Evolutionary conservation across 257 asterid genomes (phyloP).

Genomic region (Paulownia fortunei): DNA sequence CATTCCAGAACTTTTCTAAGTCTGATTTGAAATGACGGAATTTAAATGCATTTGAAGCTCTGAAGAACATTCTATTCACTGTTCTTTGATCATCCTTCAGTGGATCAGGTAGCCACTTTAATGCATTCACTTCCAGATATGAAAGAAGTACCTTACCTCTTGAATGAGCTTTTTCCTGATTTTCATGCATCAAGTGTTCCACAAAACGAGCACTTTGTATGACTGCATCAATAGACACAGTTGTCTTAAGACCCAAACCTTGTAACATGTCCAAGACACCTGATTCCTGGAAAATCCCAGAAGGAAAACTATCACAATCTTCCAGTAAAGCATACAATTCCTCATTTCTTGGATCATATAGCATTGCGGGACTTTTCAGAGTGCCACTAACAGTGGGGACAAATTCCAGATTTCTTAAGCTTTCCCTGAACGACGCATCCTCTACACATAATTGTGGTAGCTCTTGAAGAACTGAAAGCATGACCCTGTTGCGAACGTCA

Average conservation of each 20-base stretch:
- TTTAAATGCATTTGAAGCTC: conserved; percentile 76
- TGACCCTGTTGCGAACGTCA: conserved; percentile 68
- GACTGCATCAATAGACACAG: conserved; percentile 80
- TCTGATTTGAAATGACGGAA: conserved; percentile 71
- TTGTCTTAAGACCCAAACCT: conserved; percentile 88
- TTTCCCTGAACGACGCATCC: conserved; percentile 73
- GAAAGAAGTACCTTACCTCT: conserved; percentile 90
- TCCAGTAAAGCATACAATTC: conserved; percentile 85
- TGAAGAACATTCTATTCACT: conserved; percentile 65
- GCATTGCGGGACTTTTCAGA: conserved; percentile 61
- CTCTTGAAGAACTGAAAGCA: conserved; percentile 84
- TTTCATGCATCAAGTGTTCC: conserved; percentile 67
- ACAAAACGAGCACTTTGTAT: conserved; percentile 82
- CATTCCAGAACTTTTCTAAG: conserved; percentile 90
- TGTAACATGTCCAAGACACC: conserved; percentile 82
- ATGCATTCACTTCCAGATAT: conserved; percentile 86
- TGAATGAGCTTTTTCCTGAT: conserved; percentile 67
- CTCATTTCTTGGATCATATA: conserved; percentile 94
- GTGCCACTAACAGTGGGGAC: conserved; percentile 75
- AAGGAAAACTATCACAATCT: conserved; percentile 84
- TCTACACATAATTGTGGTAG: conserved; percentile 81
- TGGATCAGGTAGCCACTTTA: conserved; percentile 76
- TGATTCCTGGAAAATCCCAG: conserved; percentile 64
- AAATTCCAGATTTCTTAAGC: conserved; percentile 68
- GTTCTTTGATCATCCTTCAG: conserved; percentile 58